phyloP scores from a whole-genome alignment of 805 yeast species.

The Kazachstania psychrophila region DNA sequence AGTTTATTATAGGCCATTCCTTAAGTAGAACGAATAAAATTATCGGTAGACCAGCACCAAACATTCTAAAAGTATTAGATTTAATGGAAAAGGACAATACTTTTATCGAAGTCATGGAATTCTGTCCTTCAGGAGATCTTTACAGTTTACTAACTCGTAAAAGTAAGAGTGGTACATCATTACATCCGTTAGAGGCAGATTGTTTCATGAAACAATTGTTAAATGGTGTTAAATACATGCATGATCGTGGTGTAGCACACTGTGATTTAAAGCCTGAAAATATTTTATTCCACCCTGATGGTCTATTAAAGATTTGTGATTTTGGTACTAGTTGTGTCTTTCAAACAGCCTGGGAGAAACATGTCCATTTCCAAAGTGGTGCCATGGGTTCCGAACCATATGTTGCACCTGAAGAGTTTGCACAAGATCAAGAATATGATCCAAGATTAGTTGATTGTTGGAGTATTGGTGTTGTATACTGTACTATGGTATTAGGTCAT shows the following conservation, averaged over 20 bases:
- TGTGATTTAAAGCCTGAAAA: constrained; percentile 90
- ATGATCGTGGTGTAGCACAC: constrained; percentile 86
- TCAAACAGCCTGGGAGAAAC: constrained; percentile 80
- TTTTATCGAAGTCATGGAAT: constrained; percentile 88
- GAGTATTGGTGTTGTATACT: constrained; percentile 74
- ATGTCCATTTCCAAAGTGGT: constrained; percentile 58
- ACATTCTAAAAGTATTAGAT: constrained; percentile 72
- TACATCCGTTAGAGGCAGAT: constrained; percentile 66
- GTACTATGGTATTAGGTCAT: constrained; percentile 78
- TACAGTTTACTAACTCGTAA: constrained; percentile 45
- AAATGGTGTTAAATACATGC: constrained; percentile 77
- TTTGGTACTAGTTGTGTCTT: constrained; percentile 90
- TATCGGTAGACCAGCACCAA: constrained; percentile 30
- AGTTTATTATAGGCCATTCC: constrained; percentile 78
- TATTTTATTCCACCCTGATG: constrained; percentile 56
- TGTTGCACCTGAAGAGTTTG: constrained; percentile 85
- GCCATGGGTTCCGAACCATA: constrained; percentile 85
- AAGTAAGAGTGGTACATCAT: constrained; percentile 38
- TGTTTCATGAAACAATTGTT: constrained; percentile 83
- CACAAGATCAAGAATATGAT: constrained; percentile 47
- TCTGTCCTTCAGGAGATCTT: constrained; percentile 77
- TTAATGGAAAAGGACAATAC: constrained; percentile 63
- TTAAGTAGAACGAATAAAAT: constrained; percentile 35
- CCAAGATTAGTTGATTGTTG: constrained; percentile 79
- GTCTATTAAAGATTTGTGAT: constrained; percentile 64